Evolutionary conservation across 345 rosid genomes (phyloP).

Genomic region (Populus pruinosa): DNA sequence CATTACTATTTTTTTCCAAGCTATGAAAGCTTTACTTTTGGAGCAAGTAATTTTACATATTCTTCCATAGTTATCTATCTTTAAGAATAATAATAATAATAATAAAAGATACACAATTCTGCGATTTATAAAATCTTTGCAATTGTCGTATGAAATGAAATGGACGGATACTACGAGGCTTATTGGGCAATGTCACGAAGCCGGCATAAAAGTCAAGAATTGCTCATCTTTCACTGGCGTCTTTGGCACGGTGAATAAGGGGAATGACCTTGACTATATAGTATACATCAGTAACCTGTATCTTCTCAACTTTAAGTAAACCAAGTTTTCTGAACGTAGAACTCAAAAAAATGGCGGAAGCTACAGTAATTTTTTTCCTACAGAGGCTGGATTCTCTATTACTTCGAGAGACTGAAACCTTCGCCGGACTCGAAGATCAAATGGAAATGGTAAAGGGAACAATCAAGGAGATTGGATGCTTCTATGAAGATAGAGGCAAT

Average conservation of each 20-base stretch:
- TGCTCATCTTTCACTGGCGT: not conserved
- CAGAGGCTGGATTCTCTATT: conserved; percentile 26
- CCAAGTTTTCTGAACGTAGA: not conserved
- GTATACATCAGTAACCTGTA: not conserved
- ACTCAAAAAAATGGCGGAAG: conserved; percentile 27
- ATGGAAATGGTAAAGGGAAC: not conserved
- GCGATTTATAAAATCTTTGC: too few relatives aligned
- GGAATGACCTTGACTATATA: not conserved
- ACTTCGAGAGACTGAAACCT: conserved; percentile 10
- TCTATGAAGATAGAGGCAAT: not conserved
- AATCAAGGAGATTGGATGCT: conserved; percentile 17
- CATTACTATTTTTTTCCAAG: too few relatives aligned
- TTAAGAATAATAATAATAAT: too few relatives aligned
- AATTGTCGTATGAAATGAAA: not conserved
- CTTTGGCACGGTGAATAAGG: not conserved
- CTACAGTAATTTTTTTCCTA: conserved; percentile 22
- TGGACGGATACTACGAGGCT: not conserved
- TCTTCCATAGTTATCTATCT: too few relatives aligned
- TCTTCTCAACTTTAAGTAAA: not conserved
- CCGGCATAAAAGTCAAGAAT: not conserved
- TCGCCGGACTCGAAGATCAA: conserved; percentile 21
- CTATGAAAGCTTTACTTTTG: too few relatives aligned
- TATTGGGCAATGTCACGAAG: not conserved
- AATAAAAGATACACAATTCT: too few relatives aligned
- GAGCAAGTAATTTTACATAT: too few relatives aligned